These are phyloP conservation scores for Malus domestica DNA, from an alignment of 306 rosid species.

Conservation along the genomic window DNA sequence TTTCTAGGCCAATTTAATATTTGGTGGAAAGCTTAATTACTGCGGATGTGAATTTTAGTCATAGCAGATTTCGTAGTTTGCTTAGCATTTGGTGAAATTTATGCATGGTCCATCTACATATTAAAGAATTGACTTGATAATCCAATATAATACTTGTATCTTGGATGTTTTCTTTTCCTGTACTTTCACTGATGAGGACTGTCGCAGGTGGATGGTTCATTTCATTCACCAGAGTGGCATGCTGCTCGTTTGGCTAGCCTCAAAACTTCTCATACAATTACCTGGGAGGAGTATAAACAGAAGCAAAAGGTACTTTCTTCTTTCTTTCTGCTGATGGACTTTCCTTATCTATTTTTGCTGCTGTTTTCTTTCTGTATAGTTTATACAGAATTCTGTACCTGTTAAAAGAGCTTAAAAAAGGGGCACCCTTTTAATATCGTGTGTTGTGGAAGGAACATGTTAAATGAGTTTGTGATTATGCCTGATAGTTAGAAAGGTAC, in stretches of 20 bases:
- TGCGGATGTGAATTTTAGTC: background rate
- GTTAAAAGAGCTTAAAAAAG: background rate
- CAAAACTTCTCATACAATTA: constrained; percentile 87
- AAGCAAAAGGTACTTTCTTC: constrained; percentile 70
- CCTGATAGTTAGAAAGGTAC: background rate
- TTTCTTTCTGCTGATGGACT: background rate
- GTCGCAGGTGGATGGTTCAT: constrained; percentile 99
- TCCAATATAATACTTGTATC: constrained; percentile 17
- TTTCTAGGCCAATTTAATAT: background rate
- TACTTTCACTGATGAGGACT: constrained; percentile 81
- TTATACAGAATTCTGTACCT: background rate
- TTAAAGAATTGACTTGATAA: constrained; percentile 5
- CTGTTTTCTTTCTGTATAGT: background rate
- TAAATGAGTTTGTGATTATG: background rate
- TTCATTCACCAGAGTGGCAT: constrained; percentile 99
- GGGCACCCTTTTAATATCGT: background rate
- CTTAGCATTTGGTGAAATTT: background rate
- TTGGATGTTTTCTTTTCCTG: constrained; percentile 22
- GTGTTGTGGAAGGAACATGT: background rate
- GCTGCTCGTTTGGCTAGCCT: constrained; percentile 99
- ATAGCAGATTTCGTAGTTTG: background rate
- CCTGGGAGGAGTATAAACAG: constrained; percentile 94
- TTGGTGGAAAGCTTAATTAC: background rate
- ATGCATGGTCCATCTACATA: constrained; percentile 1
- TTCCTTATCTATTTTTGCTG: background rate